These are phyloP conservation scores for Argentina anserina DNA, from an alignment of 306 rosid genomes.

Conservation along the genomic window DNA sequence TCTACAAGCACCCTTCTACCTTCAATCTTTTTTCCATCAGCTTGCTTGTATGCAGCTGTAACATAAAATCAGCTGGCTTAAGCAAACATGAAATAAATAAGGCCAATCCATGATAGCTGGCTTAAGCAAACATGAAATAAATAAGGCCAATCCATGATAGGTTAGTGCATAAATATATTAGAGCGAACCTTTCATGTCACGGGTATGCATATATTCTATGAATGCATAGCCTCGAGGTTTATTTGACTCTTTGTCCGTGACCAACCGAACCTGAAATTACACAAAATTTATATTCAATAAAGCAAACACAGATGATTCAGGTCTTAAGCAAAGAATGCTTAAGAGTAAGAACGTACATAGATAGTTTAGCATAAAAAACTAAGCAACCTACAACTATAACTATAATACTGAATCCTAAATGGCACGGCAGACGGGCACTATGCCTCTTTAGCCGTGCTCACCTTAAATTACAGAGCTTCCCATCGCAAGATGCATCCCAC, in stretches of 20 bases:
- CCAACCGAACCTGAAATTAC: slow-evolving; percentile 69
- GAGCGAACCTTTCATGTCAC: slow-evolving; percentile 94
- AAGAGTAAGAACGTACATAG: neutral
- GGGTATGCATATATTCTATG: slow-evolving; percentile 88
- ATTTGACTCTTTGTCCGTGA: slow-evolving; percentile 60
- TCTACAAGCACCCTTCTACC: slow-evolving; percentile 97
- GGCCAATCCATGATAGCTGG: neutral
- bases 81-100: neutral
- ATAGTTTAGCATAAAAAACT: slow-evolving; percentile 14
- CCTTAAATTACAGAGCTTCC: slow-evolving; percentile 90
- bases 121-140: slow-evolving; percentile 8
- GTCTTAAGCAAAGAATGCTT: slow-evolving; percentile 17
- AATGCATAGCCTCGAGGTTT: slow-evolving; percentile 94
- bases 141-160: neutral
- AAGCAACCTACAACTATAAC: slow-evolving; percentile 19
- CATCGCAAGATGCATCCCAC: slow-evolving; percentile 96
- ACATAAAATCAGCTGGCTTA: slow-evolving; percentile 11
- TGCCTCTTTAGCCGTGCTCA: slow-evolving; percentile 99
- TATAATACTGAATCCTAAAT: slow-evolving; percentile 57
- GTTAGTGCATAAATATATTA: neutral
- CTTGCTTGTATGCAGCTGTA: slow-evolving; percentile 99
- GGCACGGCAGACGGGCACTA: slow-evolving; percentile 99
- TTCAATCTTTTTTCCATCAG: slow-evolving; percentile 96
- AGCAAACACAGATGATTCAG: slow-evolving; percentile 18
- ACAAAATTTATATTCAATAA: slow-evolving; percentile 17